Conservation (phyloP, 495 filamentous ascomycete species). For the Aspergillus olivimuriae region DNA sequence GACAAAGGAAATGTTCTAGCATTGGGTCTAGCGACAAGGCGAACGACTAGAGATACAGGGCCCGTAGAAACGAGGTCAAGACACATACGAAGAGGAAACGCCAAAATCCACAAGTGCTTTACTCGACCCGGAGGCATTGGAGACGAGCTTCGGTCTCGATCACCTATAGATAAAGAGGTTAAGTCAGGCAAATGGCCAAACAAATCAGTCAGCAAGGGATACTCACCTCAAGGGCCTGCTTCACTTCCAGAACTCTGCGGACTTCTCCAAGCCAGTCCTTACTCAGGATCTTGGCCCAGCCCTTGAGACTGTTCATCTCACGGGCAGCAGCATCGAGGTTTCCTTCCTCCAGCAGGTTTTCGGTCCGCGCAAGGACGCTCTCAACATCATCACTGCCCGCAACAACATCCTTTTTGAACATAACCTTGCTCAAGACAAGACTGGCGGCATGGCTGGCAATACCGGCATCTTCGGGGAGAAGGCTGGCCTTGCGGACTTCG, state of each 20-base stretch:
- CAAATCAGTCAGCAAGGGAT: background rate
- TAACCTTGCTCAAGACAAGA: constrained; percentile 77
- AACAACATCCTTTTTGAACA: constrained; percentile 90
- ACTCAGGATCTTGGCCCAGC: constrained; percentile 91
- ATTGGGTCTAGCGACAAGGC: constrained; percentile 36
- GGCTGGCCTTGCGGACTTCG: constrained; percentile 88
- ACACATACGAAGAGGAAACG: constrained; percentile 33
- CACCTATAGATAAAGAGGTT: constrained; percentile 26
- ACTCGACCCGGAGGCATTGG: constrained; percentile 45
- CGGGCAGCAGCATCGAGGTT: constrained; percentile 83
- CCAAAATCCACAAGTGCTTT: constrained; percentile 27
- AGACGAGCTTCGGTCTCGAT: constrained; percentile 46
- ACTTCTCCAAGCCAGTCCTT: constrained; percentile 89
- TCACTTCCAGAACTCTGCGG: constrained; percentile 83
- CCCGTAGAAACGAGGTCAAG: constrained; percentile 28
- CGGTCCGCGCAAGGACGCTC: constrained; percentile 81
- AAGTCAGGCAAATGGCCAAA: constrained; percentile 9
- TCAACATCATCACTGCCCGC: constrained; percentile 88
- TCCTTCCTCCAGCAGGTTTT: constrained; percentile 85
- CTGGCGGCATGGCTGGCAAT: constrained; percentile 89
- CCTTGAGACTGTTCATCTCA: constrained; percentile 86
- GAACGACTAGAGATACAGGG: constrained; percentile 42
- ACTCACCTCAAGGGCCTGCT: constrained; percentile 89
- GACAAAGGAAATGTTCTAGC: constrained; percentile 35
- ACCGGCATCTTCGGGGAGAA: constrained; percentile 88